phyloP scores from a whole-genome alignment of 371 early-diverging fungal genomes.

The Mycotypha africana region DNA sequence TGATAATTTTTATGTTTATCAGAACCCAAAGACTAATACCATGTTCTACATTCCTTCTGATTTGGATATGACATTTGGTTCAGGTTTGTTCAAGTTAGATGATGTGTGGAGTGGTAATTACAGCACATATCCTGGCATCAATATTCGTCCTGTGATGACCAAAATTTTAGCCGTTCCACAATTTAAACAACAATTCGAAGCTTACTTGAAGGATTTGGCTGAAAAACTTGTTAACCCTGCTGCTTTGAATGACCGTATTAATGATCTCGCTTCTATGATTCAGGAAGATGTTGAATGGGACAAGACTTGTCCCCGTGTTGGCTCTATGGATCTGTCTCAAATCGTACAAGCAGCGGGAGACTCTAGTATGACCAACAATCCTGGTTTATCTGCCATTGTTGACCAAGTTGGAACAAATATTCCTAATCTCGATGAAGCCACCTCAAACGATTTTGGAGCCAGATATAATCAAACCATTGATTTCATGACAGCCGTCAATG shows the following conservation, averaged over 20 bases:
- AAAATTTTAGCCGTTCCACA: constrained; percentile 15
- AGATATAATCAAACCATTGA: not conserved
- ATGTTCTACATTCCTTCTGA: constrained; percentile 30
- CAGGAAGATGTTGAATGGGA: constrained; percentile 39
- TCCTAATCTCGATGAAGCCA: not conserved
- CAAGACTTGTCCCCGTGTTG: constrained; percentile 12
- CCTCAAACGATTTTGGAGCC: not conserved
- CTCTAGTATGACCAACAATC: not conserved
- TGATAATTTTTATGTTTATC: constrained; percentile 32
- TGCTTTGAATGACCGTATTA: constrained; percentile 13
- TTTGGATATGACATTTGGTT: constrained; percentile 27
- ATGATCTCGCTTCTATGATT: constrained; percentile 20
- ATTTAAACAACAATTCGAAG: constrained; percentile 20
- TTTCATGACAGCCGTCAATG: constrained; percentile 10
- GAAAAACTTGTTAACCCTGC: constrained; percentile 17
- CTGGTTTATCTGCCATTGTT: not conserved
- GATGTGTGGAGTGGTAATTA: constrained; percentile 25
- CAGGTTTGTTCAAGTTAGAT: constrained; percentile 5
- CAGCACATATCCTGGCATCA: constrained; percentile 17
- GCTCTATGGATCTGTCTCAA: not conserved
- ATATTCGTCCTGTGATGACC: constrained; percentile 12
- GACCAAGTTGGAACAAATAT: not conserved
- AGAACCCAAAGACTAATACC: constrained; percentile 6
- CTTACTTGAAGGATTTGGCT: constrained; percentile 13
- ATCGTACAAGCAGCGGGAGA: not conserved